phyloP scores from a whole-genome alignment of 2,329 filamentous ascomycete species.

The Zymoseptoria brevis region DNA sequence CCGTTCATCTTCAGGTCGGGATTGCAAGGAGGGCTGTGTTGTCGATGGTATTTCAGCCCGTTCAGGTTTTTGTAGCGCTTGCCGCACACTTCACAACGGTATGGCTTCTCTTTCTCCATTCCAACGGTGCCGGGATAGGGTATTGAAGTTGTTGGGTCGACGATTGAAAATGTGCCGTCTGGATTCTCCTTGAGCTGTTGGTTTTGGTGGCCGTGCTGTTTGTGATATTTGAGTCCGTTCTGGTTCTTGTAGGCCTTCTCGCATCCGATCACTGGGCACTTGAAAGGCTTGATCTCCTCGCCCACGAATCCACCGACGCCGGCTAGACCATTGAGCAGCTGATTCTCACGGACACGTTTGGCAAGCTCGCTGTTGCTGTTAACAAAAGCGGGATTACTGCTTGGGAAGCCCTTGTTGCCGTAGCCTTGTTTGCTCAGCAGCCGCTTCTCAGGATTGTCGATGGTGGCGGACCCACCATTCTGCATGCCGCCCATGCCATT shows the following conservation, averaged over 20 bases:
- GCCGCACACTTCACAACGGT: conserved; percentile 91
- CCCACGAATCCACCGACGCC: conserved; percentile 46
- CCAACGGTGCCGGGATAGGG: conserved; percentile 93
- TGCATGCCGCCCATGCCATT: conserved; percentile 56
- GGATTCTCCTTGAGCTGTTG: conserved; percentile 95
- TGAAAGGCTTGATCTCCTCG: conserved; percentile 95
- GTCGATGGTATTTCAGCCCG: conserved; percentile 80
- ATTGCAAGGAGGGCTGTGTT: conserved; percentile 78
- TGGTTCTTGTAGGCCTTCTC: conserved; percentile 99
- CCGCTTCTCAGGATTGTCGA: conserved; percentile 91
- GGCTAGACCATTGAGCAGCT: conserved; percentile 49
- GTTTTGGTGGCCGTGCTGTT: conserved; percentile 85
- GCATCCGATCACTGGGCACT: conserved; percentile 94
- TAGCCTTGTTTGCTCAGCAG: conserved; percentile 71
- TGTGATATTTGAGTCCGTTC: conserved; percentile 90
- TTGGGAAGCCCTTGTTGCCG: conserved; percentile 44
- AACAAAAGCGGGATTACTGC: conserved; percentile 51
- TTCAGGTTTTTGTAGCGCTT: conserved; percentile 99
- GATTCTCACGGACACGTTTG: conserved; percentile 55
- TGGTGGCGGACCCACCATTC: conserved; percentile 44
- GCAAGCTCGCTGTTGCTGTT: conserved; percentile 65
- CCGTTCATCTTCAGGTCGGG: conserved; percentile 60
- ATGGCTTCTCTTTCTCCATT: conserved; percentile 99
- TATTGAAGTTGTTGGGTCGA: conserved; percentile 87
- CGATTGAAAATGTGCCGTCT: conserved; percentile 95